Conservation (phyloP, 2,329 filamentous ascomycete species). For the Fusarium avenaceum region DNA sequence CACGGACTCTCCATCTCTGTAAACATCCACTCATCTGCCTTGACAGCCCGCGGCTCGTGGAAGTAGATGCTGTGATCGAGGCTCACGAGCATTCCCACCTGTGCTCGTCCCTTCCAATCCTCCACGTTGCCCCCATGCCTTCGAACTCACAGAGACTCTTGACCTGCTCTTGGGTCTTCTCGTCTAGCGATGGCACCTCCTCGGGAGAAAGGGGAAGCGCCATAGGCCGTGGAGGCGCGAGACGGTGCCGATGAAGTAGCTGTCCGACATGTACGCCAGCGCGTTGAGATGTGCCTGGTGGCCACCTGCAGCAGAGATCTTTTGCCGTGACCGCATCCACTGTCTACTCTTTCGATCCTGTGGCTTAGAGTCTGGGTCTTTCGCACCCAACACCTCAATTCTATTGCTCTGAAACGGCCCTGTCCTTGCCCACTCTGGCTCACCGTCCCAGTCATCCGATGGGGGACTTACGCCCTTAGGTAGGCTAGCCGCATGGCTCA, state of each 20-base stretch:
- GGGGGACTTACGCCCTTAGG: slow-evolving; percentile 60
- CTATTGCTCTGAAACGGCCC: slow-evolving; percentile 63
- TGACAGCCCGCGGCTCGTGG: slow-evolving; percentile 70
- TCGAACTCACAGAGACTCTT: slow-evolving; percentile 59
- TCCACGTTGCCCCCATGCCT: slow-evolving; percentile 57
- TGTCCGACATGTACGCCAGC: slow-evolving; percentile 93
- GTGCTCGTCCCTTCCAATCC: slow-evolving; percentile 65
- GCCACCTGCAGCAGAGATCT: slow-evolving; percentile 79
- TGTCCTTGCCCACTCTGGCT: slow-evolving; percentile 64
- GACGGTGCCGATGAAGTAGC: slow-evolving; percentile 92
- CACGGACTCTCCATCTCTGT: slow-evolving; percentile 85
- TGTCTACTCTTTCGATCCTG: slow-evolving; percentile 77
- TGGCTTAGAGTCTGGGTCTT: slow-evolving; percentile 63
- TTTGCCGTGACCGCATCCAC: slow-evolving; percentile 82
- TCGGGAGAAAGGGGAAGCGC: slow-evolving; percentile 73
- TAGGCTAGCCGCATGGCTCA: slow-evolving; percentile 76
- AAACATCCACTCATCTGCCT: slow-evolving; percentile 82
- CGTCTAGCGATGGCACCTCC: slow-evolving; percentile 66
- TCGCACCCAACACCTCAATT: slow-evolving; percentile 56
- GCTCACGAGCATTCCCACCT: slow-evolving; percentile 87
- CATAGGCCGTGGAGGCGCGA: slow-evolving; percentile 84
- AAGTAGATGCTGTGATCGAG: slow-evolving; percentile 82
- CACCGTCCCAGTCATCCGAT: slow-evolving; percentile 57
- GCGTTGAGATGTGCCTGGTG: slow-evolving; percentile 86
- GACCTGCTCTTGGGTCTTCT: slow-evolving; percentile 56